These are phyloP conservation scores for Boletus mariae DNA, from an alignment of 1,284 basidiomycete species.

Conservation along the genomic window DNA sequence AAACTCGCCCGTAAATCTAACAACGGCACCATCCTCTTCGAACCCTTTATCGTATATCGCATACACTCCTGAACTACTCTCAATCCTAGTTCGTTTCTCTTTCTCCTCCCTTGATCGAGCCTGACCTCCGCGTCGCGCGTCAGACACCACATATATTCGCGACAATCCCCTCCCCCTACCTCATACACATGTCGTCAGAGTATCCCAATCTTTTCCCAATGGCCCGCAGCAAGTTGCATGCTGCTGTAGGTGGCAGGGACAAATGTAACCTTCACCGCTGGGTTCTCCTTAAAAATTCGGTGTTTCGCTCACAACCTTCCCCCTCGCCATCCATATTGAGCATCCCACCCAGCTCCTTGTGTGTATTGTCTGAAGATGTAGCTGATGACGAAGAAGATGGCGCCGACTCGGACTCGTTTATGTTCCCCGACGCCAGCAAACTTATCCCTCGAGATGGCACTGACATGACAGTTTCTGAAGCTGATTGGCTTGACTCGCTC, in stretches of 20 bases:
- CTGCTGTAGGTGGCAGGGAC: constrained; percentile 57
- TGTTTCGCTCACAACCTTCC: constrained; percentile 50
- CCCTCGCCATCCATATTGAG: constrained; percentile 31
- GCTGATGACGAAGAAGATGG: constrained; percentile 35
- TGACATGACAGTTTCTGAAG: constrained; percentile 53
- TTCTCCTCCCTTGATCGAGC: rapidly evolving
- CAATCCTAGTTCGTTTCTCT: constrained; percentile 21
- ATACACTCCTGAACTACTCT: constrained; percentile 57
- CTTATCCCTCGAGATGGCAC: constrained; percentile 40
- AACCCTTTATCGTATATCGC: constrained; percentile 79
- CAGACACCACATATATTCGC: constrained; percentile 18
- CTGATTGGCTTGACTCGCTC: constrained; percentile 75
- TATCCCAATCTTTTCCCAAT: constrained; percentile 51
- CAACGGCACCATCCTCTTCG: constrained; percentile 81
- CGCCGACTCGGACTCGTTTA: constrained; percentile 56
- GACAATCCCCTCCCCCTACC: constrained; percentile 17
- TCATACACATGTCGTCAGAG: constrained; percentile 44
- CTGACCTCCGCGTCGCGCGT: constrained; percentile 13
- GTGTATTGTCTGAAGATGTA: constrained; percentile 44
- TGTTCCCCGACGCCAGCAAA: constrained; percentile 72
- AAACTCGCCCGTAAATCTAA: constrained; percentile 72
- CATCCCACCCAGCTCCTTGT: constrained; percentile 27
- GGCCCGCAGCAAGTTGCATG: constrained; percentile 71
- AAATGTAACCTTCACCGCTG: constrained; percentile 75
- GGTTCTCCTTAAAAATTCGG: constrained; percentile 82